phyloP scores from a whole-genome alignment of 129 eudicot genomes.

The Glebionis coronaria region DNA sequence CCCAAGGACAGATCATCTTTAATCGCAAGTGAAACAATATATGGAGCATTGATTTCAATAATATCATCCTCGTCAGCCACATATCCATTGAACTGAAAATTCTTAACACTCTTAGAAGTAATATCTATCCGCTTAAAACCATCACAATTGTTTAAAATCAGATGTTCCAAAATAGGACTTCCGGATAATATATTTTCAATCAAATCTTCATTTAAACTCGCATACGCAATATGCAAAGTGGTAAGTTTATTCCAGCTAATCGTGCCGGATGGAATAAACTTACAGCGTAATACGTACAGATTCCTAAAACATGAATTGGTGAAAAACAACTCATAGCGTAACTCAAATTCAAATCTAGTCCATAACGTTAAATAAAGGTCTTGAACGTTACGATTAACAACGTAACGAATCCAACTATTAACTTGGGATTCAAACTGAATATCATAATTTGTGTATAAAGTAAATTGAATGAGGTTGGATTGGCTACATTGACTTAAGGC shows the following conservation, averaged over 20 bases:
- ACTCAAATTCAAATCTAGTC: neutral
- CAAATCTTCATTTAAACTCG: too few species aligned
- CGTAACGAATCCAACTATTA: constrained; percentile 18
- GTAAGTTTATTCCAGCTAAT: too few species aligned
- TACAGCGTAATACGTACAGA: constrained; percentile 7
- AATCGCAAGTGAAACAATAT: constrained; percentile 13
- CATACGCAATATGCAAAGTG: too few species aligned
- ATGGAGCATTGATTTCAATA: too few species aligned
- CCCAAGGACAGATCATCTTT: constrained; percentile 2
- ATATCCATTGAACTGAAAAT: too few species aligned
- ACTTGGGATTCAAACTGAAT: neutral
- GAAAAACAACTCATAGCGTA: neutral
- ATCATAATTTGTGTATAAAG: neutral
- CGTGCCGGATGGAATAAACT: constrained; percentile 1
- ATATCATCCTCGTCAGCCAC: too few species aligned
- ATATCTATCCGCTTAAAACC: too few species aligned
- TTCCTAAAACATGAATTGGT: constrained; percentile 19
- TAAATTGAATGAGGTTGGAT: too few species aligned
- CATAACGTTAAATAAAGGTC: constrained; percentile 1
- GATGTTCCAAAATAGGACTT: too few species aligned
- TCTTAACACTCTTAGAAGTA: too few species aligned
- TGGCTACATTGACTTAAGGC: constrained; percentile 9
- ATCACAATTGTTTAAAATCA: too few species aligned
- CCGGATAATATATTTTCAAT: too few species aligned
- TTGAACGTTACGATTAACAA: constrained; percentile 5